Evolutionary conservation across 257 asterid genomes (phyloP), one percentile per base, ranked within the genome.

Genomic region (Solanum medicagineum): DNA sequence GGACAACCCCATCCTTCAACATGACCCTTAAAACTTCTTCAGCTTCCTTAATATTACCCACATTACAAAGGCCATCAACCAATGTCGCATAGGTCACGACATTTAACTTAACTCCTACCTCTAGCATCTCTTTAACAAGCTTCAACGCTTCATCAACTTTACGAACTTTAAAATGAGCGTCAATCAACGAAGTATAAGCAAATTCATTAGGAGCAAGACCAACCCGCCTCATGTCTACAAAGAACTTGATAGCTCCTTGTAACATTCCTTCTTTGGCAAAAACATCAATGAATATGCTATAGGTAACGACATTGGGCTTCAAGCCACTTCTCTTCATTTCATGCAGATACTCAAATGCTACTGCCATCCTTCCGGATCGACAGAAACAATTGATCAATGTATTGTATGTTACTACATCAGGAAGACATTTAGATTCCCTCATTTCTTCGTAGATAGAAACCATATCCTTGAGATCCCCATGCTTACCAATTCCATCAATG

Each of bases 221-320:
- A 62, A 92, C 92, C 73, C 99, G 91, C 87, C 93, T 93, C 99
- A 96, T 94, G 88, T 94, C 98, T 44, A 94, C 82, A 71, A 93
- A 96, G 87, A 94, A 91, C 88, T 96, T 96, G 60, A 96, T 89
- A 54, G 98, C 97, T 83, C 94, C 93, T 83, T 80, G 91, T 89
- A 93, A 55, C 98, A 96, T 91, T 62, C 96, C 96, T 91, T 94
- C 95, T 90, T 96, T 96, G 90, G 98, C 93, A 84, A 93, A 94
- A 87, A 96, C 97, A 91, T 96, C 99, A 80, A 96, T 56, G 85
- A 94, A 91, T 80, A 94, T 94, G 93, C 97, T 94, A 86, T 96
- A 96, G 83, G 99, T 96, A 85, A 96, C 96, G 80, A 91, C 94
- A 87, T 94, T 92, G 84, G 97, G 97, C 86, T 89, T 91, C 69